These are phyloP conservation scores for Niveomyces coronatus DNA, from an alignment of 2,329 filamentous ascomycete species.

Conservation along the genomic window DNA sequence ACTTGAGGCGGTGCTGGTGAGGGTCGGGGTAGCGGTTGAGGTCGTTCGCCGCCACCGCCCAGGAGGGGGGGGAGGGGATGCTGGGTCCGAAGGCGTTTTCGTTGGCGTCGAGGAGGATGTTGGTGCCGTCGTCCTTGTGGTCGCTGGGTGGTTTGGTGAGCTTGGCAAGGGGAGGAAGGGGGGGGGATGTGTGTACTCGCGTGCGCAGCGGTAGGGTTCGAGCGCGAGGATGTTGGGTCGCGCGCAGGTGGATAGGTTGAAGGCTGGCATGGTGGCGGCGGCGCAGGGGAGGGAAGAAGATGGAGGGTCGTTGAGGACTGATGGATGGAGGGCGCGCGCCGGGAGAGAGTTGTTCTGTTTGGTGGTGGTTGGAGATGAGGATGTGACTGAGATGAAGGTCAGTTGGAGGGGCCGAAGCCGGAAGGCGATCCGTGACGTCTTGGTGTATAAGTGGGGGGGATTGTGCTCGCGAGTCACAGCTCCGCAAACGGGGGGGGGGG, in stretches of 20 bases:
- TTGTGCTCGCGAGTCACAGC: slow-evolving; percentile 4
- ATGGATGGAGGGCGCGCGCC: background rate
- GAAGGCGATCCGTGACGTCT: slow-evolving; percentile 2
- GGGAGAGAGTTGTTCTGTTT: background rate
- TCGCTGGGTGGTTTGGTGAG: slow-evolving; percentile 47
- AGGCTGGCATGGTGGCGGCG: slow-evolving; percentile 42
- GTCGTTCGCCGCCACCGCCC: slow-evolving; percentile 59
- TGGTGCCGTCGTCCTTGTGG: slow-evolving; percentile 97
- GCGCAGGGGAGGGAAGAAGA: background rate
- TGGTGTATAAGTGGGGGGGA: slow-evolving; percentile 2
- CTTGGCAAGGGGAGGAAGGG: slow-evolving; percentile 3
- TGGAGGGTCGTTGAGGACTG: background rate
- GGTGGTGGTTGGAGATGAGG: background rate
- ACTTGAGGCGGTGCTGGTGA: slow-evolving; percentile 81
- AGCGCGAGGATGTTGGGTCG: slow-evolving; percentile 67
- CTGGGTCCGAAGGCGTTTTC: slow-evolving; percentile 84
- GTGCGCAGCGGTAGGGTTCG: slow-evolving; percentile 69
- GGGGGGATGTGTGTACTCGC: slow-evolving; percentile 51
- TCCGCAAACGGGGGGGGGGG: background rate
- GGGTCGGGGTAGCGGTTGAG: slow-evolving; percentile 95
- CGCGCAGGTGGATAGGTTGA: slow-evolving; percentile 64
- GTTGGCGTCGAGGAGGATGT: slow-evolving; percentile 93
- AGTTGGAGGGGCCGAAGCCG: slow-evolving; percentile 5
- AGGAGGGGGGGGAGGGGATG: slow-evolving; percentile 25
- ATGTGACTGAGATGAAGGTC: background rate